Base-by-base conservation (phyloP, 2,329 filamentous ascomycete genomes). In the Trichothecium sympodiale region DNA sequence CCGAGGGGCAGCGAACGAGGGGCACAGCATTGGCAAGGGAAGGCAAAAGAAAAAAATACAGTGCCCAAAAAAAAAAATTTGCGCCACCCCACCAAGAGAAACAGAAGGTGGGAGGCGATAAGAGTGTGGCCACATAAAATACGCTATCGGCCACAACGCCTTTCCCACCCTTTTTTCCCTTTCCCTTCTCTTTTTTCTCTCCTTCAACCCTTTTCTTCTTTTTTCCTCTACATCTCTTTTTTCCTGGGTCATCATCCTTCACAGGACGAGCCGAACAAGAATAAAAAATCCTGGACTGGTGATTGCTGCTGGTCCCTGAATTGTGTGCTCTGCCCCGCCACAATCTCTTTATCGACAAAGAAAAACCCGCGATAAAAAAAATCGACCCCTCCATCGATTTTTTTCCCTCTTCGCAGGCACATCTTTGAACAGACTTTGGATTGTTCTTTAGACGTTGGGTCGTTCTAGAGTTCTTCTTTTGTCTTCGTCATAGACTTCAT, bases 301-400 rank as follows among this genome's bases (percentile, higher is more conserved):
- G 20, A 25, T 25, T 55, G 51, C 23, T 29, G 27, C 27, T 36
- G 17, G 44, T 44, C 48, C 46, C 48, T 45, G 41, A 44, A 42
- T 38, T 41, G 45, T 38, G 46, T 38, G 29, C 27, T 32, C 34
- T 50, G 47, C 52, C 56, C 49, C 48, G 45, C 30, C 17, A 31
- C 29, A 33, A 34, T 37, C 43, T 47, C 42, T 40, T 47, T 46
- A 39, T 44, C 38, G 41, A 46, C 38, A 50, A 43, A 46, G 50
- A 48, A 46, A 54, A 51, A 47, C 54, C 53, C 54, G 51, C 50
- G 43, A 56, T 58, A 60, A 53, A 57, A 50, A 65, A 59, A 60
- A 48, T 52, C 61, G 61, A 64, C 52, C 46, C 57, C 59, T 63
- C 59, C 60, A 59, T 62, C 59, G 60, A 28, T 54, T 25, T 25